These are phyloP conservation scores for Diaporthe longicolla DNA, from an alignment of 2,329 filamentous ascomycete species.

Conservation along the genomic window DNA sequence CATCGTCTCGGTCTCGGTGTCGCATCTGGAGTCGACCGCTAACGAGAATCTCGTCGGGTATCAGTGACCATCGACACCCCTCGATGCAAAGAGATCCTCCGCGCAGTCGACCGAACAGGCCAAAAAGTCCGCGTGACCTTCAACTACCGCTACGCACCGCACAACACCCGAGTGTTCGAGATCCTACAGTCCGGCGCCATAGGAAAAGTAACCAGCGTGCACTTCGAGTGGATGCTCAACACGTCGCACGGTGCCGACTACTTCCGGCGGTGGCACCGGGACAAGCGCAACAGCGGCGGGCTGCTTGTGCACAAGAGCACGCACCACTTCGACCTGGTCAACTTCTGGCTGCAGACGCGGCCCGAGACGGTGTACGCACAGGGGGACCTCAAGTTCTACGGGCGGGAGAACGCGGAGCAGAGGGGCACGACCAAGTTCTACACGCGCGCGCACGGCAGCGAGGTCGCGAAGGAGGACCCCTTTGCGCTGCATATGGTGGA, in stretches of 20 bases:
- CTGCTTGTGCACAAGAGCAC: slow-evolving; percentile 74
- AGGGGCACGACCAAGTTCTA: slow-evolving; percentile 68
- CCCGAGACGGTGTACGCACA: slow-evolving; percentile 71
- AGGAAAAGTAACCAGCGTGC: slow-evolving; percentile 68
- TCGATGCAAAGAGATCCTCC: slow-evolving; percentile 68
- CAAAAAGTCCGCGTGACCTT: slow-evolving; percentile 70
- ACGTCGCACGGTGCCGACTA: slow-evolving; percentile 74
- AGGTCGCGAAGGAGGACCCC: slow-evolving; percentile 66
- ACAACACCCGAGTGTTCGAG: slow-evolving; percentile 72
- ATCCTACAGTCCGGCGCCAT: slow-evolving; percentile 68
- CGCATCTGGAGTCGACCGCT: not conserved
- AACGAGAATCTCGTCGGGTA: not conserved
- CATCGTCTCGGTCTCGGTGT: too few species aligned
- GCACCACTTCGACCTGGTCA: slow-evolving; percentile 75
- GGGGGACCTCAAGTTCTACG: slow-evolving; percentile 72
- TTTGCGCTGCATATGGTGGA: slow-evolving; percentile 71
- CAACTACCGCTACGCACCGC: slow-evolving; percentile 77
- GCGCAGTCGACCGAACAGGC: slow-evolving; percentile 65
- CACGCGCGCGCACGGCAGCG: slow-evolving; percentile 63
- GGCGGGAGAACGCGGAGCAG: slow-evolving; percentile 71
- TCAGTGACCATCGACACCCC: slow-evolving; percentile 70
- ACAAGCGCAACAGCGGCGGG: slow-evolving; percentile 72
- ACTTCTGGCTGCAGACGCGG: slow-evolving; percentile 72
- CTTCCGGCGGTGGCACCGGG: slow-evolving; percentile 74
- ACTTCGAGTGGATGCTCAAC: slow-evolving; percentile 76